phyloP scores from a whole-genome alignment of 495 filamentous ascomycete genomes.

The Apodospora peruviana region DNA sequence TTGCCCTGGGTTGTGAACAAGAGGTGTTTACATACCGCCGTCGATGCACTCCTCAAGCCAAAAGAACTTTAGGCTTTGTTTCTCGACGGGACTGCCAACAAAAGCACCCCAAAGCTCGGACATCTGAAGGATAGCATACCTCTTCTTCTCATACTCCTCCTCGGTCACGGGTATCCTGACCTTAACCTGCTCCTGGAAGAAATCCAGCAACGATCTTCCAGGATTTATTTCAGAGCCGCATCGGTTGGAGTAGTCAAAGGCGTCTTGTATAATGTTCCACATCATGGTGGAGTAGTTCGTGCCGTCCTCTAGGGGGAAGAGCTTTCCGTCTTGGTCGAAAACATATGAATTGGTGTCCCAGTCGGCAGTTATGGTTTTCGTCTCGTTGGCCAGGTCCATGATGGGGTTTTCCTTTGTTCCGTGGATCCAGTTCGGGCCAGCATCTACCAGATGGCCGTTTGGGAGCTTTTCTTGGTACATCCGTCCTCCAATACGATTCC shows the following conservation, averaged over 20 bases:
- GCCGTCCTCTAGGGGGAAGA: conserved; percentile 47
- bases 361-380: conserved; percentile 52
- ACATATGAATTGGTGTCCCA: conserved; percentile 53
- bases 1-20: too few species aligned
- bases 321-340: conserved; percentile 59
- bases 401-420: conserved; percentile 84
- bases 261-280: conserved; percentile 75
- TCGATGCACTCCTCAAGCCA: conserved; percentile 94
- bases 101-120: conserved; percentile 81
- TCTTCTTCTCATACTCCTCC: conserved; percentile 36
- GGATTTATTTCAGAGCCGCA: conserved; percentile 58
- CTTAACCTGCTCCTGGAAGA: conserved; percentile 58
- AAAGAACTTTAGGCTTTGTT: conserved; percentile 86
- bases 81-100: conserved; percentile 69
- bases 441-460: conserved; percentile 47
- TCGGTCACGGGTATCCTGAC: conserved; percentile 46
- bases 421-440: conserved; percentile 95
- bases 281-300: conserved; percentile 53
- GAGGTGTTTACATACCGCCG: conserved; percentile 55
- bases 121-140: conserved; percentile 55
- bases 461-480: conserved; percentile 51
- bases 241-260: conserved; percentile 73
- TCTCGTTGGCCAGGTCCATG: conserved; percentile 64
- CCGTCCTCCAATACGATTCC: conserved; percentile 78
- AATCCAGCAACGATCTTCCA: conserved; percentile 69